Evolutionary conservation across 1,284 basidiomycete genomes (phyloP), one percentile per base, ranked within the genome.

Genomic region (Marasmius tenuissimus): DNA sequence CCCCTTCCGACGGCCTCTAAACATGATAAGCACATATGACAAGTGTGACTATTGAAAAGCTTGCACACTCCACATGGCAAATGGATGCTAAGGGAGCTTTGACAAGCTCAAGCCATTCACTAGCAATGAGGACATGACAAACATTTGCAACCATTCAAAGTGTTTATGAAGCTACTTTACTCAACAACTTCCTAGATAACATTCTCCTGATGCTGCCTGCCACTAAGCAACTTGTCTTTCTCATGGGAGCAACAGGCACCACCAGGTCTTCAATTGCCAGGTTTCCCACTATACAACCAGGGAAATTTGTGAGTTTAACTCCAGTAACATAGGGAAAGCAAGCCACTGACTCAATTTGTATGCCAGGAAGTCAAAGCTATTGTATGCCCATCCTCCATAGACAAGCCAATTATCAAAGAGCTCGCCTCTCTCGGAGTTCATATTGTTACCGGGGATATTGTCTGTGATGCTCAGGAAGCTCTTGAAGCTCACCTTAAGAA

Each of bases 191-290:
- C n/a, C n/a, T n/a, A n/a, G n/a, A n/a, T n/a, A n/a, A n/a, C n/a
- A n/a, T n/a, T n/a, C n/a, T n/a, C n/a, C n/a, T n/a, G n/a, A n/a
- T n/a, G n/a, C n/a, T n/a, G n/a, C n/a, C n/a, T n/a, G n/a, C n/a
- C n/a, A n/a, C n/a, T n/a, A 53, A 53, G 35, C 52, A 57, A 57
- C n/a, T 16, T 34, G 56, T 57, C 39, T 40, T 57, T 10, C 56
- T 40, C 7, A 40, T 57, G n/a, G 56, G 56, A 9, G 56, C 56
- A 20, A 57, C 56, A 20, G 56, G 56, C 10, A 39, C 8, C 56
- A 57, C 56, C 10, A 40, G 56, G 14, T n/a, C 14, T 8, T 33
- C 33, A 8, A 57, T 57, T 22, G 56, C 56, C 16, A 57, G 33
- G 47, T 37, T 40, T 4, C 33, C 47, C 4, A 9, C 34, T 27